Conservation (phyloP, 1,284 basidiomycete species). For the Tausonia pullulans region DNA sequence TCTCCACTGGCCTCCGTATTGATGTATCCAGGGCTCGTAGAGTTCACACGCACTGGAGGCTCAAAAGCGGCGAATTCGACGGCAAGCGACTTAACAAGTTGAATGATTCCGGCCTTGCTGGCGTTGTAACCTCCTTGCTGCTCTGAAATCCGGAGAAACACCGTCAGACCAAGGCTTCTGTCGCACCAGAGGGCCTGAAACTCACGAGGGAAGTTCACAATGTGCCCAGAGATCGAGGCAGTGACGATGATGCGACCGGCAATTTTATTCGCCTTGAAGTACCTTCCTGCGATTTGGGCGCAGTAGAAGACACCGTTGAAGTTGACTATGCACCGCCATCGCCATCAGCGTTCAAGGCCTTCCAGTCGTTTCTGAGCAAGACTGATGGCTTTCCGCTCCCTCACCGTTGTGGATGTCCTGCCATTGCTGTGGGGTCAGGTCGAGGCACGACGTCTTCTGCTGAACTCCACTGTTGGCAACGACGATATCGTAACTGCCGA, state of each 20-base stretch:
- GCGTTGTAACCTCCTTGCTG: constrained; percentile 11
- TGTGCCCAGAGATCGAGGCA: constrained; percentile 13
- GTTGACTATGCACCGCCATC: constrained; percentile 3
- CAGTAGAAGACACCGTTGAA: constrained; percentile 16
- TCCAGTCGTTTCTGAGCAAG: neutral
- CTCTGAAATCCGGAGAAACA: too few relatives aligned
- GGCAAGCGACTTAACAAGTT: constrained; percentile 16
- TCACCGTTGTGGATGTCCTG: constrained; percentile 2
- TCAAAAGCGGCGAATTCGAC: constrained; percentile 13
- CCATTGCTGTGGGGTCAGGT: constrained; percentile 6
- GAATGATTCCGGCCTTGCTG: constrained; percentile 15
- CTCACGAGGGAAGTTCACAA: constrained; percentile 7
- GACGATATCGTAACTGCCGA: constrained; percentile 12
- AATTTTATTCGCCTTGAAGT: constrained; percentile 13
- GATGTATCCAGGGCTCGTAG: constrained; percentile 17
- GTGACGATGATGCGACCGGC: constrained; percentile 15
- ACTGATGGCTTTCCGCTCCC: neutral
- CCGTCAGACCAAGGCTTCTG: neutral
- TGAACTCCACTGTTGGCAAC: constrained; percentile 18
- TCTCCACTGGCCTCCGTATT: constrained; percentile 12
- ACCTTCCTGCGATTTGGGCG: constrained; percentile 9
- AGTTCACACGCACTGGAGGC: constrained; percentile 11
- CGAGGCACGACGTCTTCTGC: constrained; percentile 15
- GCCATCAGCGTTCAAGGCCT: too few relatives aligned
- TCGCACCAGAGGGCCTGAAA: neutral